Base-by-base conservation (phyloP, 2,329 filamentous ascomycete species). In the Akanthomyces uredinophilus region DNA sequence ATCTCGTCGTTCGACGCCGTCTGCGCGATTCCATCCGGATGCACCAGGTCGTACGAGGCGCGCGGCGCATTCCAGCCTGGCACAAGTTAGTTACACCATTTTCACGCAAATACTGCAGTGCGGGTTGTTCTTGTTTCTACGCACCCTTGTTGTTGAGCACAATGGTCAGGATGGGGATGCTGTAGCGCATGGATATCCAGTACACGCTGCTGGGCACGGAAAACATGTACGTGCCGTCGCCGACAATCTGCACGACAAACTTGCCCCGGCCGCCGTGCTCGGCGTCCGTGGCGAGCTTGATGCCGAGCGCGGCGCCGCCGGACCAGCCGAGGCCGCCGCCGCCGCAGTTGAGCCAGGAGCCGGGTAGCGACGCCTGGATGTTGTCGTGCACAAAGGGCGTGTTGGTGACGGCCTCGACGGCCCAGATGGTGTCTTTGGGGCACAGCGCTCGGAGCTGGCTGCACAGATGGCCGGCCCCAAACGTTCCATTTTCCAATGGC, bases 261-360 rank as follows among this genome's bases (percentile, higher is more conserved):
- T 76, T 78, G 52, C 78, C 74, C 68, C 78, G 79, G 59, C 78
- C 79, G 27, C 77, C 75, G 56, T 77, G 75, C 65, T 75, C 74
- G 5, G 66, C 67, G 32, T 76, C 74, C 0, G 71, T 84, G 0
- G 89, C 91, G 8, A 94, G 81, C 71, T 93, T 92, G 70, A 93
- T 87, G 2, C 90, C 91, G 3, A 94, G 73, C 0, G 88, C 87
- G 58, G 79, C 90, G 16, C 91, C 90, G 16, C 90, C 90, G 13
- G 86, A 90, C 90, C 90, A 94, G 2, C 90, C 90, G 0, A 94
- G 84, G 2, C 91, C 91, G 16, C 89, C 90, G 1, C 88, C 90
- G 1, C 90, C 90, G 70, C 90, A 93, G 72, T 92, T 93, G 69
- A 94, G 85, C 88, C 88, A 92, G 0, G 85, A 86, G 0, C 89